Percentiles rank a stretch among this genome's conserved stretches.
These are phyloP conservation scores for Diospyros lotus DNA, from an alignment of 148 eudicot genomes.

Conservation along the genomic window DNA sequence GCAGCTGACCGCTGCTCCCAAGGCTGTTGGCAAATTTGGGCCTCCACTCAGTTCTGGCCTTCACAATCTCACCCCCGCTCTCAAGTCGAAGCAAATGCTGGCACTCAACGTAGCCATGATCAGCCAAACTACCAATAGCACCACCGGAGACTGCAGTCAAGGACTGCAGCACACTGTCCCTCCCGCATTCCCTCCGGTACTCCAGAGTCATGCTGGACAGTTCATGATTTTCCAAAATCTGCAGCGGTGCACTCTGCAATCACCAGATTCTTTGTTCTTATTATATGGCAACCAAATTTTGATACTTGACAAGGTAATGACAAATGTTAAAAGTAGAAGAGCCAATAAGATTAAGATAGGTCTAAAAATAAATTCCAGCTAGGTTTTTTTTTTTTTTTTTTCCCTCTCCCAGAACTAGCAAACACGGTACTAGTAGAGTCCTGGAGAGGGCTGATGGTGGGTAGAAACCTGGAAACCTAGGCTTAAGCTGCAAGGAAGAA, in stretches of 20 bases:
- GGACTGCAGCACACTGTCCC: slow-evolving; percentile 75
- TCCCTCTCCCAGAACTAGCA: too few species aligned
- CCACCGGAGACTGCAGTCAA: slow-evolving; percentile 56
- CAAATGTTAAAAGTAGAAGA: background rate
- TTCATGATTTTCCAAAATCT: slow-evolving; percentile 72
- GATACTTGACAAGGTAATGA: background rate
- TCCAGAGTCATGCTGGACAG: slow-evolving; percentile 77
- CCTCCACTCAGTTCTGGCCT: slow-evolving; percentile 85
- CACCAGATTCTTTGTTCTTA: background rate
- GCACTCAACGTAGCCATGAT: slow-evolving; percentile 62
- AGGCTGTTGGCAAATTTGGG: slow-evolving; percentile 53
- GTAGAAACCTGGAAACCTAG: background rate
- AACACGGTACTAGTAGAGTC: too few species aligned
- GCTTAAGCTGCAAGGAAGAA: background rate
- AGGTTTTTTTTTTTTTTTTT: too few species aligned
- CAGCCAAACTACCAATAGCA: slow-evolving; percentile 35
- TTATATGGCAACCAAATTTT: background rate
- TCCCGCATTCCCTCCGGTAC: slow-evolving; percentile 86
- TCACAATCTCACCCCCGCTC: slow-evolving; percentile 74
- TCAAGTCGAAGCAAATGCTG: slow-evolving; percentile 81
- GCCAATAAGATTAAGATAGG: background rate
- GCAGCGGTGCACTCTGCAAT: slow-evolving; percentile 74
- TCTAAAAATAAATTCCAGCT: background rate
- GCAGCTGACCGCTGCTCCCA: slow-evolving; percentile 31
- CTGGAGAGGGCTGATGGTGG: too few species aligned